Evolutionary conservation across 345 rosid genomes (phyloP).

Genomic region (Dipteronia sinensis): DNA sequence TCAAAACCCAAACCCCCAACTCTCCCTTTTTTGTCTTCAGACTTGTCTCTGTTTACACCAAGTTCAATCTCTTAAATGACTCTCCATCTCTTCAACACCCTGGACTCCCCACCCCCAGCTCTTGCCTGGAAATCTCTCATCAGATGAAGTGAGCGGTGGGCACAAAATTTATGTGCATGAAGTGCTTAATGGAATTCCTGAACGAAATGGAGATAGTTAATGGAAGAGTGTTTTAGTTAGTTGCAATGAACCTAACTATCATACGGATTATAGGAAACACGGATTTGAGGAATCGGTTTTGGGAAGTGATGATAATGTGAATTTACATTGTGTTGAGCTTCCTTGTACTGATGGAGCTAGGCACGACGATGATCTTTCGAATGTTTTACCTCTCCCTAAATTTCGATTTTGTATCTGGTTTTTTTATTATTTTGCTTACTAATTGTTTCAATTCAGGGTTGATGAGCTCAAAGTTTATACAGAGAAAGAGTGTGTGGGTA

Average conservation of each 20-base stretch:
- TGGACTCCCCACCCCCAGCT: slow-evolving; percentile 42
- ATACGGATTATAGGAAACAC: background rate
- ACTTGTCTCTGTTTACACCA: slow-evolving; percentile 64
- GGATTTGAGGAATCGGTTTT: background rate
- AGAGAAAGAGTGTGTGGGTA: slow-evolving; percentile 57
- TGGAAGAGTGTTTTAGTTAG: background rate
- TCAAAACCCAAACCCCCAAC: slow-evolving; percentile 44
- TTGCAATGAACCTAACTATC: background rate
- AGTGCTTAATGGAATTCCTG: slow-evolving; percentile 50
- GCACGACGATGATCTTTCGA: slow-evolving; percentile 31
- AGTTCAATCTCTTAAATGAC: slow-evolving; percentile 52
- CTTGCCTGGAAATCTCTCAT: slow-evolving; percentile 81
- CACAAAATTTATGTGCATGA: no score
- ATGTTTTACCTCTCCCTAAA: slow-evolving; percentile 11
- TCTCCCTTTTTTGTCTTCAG: slow-evolving; percentile 38
- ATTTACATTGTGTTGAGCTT: background rate
- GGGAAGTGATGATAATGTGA: background rate
- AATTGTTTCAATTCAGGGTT: slow-evolving; percentile 37
- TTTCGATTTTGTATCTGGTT: background rate
- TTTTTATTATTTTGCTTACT: background rate
- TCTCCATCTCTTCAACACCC: slow-evolving; percentile 57
- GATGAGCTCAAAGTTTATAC: slow-evolving; percentile 54
- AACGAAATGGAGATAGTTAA: slow-evolving; percentile 17
- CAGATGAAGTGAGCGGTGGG: slow-evolving; percentile 29
- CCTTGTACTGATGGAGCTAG: background rate